Evolutionary conservation across 2,329 filamentous ascomycete species (phyloP), one percentile per base, ranked within the genome.

Genomic region (Colletotrichum eleusines): DNA sequence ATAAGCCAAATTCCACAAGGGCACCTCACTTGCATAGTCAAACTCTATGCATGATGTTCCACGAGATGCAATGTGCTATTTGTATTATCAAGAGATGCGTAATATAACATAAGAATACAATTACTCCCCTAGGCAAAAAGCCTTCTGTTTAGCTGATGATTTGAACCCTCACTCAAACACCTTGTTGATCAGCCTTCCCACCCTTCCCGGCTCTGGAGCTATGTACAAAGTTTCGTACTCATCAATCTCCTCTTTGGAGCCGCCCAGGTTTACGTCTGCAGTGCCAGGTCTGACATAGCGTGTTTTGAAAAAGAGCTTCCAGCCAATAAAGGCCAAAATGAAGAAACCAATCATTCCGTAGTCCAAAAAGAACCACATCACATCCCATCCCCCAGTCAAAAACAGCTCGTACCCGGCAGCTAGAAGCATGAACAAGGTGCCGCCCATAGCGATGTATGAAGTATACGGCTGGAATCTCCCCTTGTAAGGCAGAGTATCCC

Each of bases 241-340:
- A 33, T 53, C 50, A 53, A 53, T 53, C 16, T 53, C 50, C 18
- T 53, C 50, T 12, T 53, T 53, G 3, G 8, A 20, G 28, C 50
- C 50, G 28, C 50, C 50, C 28, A 53, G 18, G 28, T 18, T 33
- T 33, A 91, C 81, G 75, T 91, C 89, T 5, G 85, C 84, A 75
- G 91, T 86, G 7, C 82, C 77, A 0, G 89, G 81, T 5, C 80
- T 80, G 23, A 89, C 81, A 61, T 87, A 80, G 72, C 83, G 84
- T 3, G 90, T 92, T 69, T 82, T 82, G 81, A 89, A 88, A 77
- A 89, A 26, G 1, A 92, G 11, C 80, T 93, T 93, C 88, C 89
- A 93, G 75, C 83, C 83, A 28, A 85, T 61, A 76, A 86, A 91
- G 44, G 89, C 79, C 38, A 88, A 76, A 7, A 85, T 84, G 0